Evolutionary conservation across 2,329 filamentous ascomycete genomes (phyloP).

Genomic region (Pseudogymnoascus destructans): DNA sequence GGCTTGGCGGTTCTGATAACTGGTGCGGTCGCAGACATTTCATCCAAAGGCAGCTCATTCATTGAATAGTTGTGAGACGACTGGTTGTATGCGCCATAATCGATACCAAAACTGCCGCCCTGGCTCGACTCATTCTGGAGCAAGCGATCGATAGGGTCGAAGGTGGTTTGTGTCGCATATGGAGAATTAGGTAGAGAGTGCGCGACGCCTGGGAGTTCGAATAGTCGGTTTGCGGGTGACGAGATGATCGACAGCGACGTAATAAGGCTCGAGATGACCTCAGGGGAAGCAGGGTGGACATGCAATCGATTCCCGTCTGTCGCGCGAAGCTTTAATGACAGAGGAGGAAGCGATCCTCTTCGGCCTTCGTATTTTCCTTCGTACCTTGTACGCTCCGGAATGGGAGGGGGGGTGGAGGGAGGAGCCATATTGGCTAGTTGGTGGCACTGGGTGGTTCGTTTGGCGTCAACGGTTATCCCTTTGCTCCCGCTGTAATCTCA

Average conservation of each 20-base stretch:
- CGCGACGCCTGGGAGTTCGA: constrained; percentile 38
- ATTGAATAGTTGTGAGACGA: constrained; percentile 36
- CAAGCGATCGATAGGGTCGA: constrained; percentile 16
- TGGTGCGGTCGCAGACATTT: constrained; percentile 51
- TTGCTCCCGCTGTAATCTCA: constrained; percentile 1
- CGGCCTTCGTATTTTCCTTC: constrained; percentile 16
- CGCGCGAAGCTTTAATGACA: constrained; percentile 16
- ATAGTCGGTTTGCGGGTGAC: constrained; percentile 53
- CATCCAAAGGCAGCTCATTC: constrained; percentile 40
- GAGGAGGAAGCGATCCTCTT: constrained; percentile 22
- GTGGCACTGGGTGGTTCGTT: not conserved
- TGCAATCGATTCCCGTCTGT: constrained; percentile 21
- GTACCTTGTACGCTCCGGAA: constrained; percentile 21
- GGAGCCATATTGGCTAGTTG: constrained; percentile 3
- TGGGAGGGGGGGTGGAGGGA: constrained; percentile 18
- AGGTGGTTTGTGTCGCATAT: constrained; percentile 24
- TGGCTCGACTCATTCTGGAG: constrained; percentile 17
- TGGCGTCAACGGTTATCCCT: not conserved
- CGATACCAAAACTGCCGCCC: constrained; percentile 49
- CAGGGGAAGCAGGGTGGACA: constrained; percentile 35
- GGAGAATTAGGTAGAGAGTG: constrained; percentile 28
- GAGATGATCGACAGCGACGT: constrained; percentile 58
- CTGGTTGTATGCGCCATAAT: constrained; percentile 53
- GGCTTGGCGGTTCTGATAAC: constrained; percentile 72
- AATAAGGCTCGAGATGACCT: constrained; percentile 58